Evolutionary conservation across 257 asterid species (phyloP), one percentile per base, ranked within the genome.

Genomic region (Petrea volubilis): DNA sequence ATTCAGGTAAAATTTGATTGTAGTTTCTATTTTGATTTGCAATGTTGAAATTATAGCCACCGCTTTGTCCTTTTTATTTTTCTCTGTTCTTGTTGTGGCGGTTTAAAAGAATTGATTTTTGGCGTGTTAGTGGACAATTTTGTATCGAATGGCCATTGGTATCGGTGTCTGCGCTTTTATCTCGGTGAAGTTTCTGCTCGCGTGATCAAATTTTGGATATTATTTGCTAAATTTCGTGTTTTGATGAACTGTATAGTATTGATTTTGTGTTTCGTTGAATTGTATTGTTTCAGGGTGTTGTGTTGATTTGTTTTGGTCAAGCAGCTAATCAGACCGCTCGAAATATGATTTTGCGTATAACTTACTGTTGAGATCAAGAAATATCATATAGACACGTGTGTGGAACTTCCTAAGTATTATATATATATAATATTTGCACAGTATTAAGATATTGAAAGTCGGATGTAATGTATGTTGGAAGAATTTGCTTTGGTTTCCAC

Each of bases 1-100:
- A 46, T 50, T 40, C 33, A 79, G 81, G 84, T 79, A 67, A 33
- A n/a, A 67, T 24, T 55, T 29, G 62, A 31, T 71, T 12, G 34
- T 40, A 21, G 25, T 40, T n/a, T 29, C 13, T 40, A 46, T 24
- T 21, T 20, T 13, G 43, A 63, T 74, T 29, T 68, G 9, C 43
- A 50, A n/a, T n/a, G 28, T 46, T 67, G 7, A 55, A 31, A 11
- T 1, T 25, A 34, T 0, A 23, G 25, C 40, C 31, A 8, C 62
- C 18, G 50, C 18, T 50, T 28, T 34, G 2, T 17, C 38, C 4
- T 24, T 65, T 43, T 31, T 47, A 5, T 63, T 13, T 1, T 43
- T 46, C 4, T 13, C n/a, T n/a, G n/a, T n/a, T n/a, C 28, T 11
- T 59, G 47, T 36, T 34, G n/a, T 12, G 17, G 33, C 5, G 21